Evolutionary conservation across 192 early-diverging fungal species (phyloP).

Genomic region (Gaertneriomyces semiglobifer): DNA sequence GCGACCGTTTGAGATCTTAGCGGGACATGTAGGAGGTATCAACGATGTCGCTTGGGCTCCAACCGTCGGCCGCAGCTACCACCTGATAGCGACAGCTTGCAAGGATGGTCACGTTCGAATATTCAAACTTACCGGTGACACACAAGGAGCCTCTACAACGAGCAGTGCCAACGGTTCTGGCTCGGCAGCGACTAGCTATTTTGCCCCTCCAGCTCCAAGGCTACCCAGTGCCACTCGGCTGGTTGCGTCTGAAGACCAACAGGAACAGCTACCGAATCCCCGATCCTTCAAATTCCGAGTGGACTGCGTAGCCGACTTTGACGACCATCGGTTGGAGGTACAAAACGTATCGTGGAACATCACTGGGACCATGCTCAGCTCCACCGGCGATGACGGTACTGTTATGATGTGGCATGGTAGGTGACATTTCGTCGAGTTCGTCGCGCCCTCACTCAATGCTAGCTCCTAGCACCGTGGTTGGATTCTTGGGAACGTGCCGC

Average conservation of each 20-base stretch:
- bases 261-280: conserved; percentile 20
- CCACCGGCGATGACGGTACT: conserved; percentile 79
- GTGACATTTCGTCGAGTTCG: no score
- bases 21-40: conserved; percentile 60
- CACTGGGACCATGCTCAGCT: conserved; percentile 73
- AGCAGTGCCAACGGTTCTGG: conserved; percentile 18
- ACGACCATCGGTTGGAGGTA: conserved; percentile 62
- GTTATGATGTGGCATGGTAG: conserved; percentile 77
- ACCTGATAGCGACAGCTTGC: conserved; percentile 79
- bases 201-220: background rate
- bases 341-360: conserved; percentile 63
- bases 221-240: background rate
- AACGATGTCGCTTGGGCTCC: conserved; percentile 64
- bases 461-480: no score
- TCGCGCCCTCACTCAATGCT: no score
- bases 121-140: conserved; percentile 61
- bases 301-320: conserved; percentile 53
- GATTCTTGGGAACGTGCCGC: no score
- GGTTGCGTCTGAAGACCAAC: background rate
- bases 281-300: conserved; percentile 43
- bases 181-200: background rate
- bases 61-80: conserved; percentile 61
- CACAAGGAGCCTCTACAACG: conserved; percentile 15
- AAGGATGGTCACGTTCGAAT: conserved; percentile 75
- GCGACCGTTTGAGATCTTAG: conserved; percentile 54